Evolutionary conservation across 140 eudicot species (phyloP).

Genomic region (Cichorium intybus): DNA sequence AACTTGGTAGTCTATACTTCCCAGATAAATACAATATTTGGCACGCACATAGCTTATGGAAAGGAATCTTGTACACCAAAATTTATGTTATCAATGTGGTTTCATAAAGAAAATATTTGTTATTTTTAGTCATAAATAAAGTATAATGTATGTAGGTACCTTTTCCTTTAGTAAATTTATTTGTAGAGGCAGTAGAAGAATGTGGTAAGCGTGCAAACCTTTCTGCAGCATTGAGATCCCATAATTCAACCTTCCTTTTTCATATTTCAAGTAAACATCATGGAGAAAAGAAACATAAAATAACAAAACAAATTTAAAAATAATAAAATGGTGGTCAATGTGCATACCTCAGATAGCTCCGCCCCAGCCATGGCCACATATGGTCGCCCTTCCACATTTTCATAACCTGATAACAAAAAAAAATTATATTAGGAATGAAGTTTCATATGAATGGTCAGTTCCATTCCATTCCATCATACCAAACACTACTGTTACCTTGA

Average conservation of each 20-base stretch:
- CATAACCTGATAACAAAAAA: conserved; percentile 31
- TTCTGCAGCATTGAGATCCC: conserved; percentile 78
- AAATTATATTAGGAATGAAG: background rate
- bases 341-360: conserved; percentile 54
- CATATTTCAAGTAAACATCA: conserved; percentile 12
- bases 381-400: conserved; percentile 38
- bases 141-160: conserved; percentile 35
- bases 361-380: conserved; percentile 70
- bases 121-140: too few species aligned
- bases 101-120: too few species aligned
- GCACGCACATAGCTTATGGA: too few species aligned
- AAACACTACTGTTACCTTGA: too few species aligned
- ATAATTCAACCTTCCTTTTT: conserved; percentile 70
- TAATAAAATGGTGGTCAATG: conserved; percentile 14
- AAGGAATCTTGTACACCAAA: too few species aligned
- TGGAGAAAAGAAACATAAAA: background rate
- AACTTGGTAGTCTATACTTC: background rate
- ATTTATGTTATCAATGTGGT: too few species aligned
- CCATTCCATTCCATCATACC: too few species aligned
- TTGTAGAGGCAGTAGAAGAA: conserved; percentile 30
- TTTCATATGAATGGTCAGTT: too few species aligned
- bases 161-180: conserved; percentile 51
- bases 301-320: background rate
- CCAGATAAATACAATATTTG: too few species aligned
- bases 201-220: conserved; percentile 49